Evolutionary conservation across 2,329 filamentous ascomycete species (phyloP), one percentile per base, ranked within the genome.

Genomic region (Lasiodiplodia citricola): DNA sequence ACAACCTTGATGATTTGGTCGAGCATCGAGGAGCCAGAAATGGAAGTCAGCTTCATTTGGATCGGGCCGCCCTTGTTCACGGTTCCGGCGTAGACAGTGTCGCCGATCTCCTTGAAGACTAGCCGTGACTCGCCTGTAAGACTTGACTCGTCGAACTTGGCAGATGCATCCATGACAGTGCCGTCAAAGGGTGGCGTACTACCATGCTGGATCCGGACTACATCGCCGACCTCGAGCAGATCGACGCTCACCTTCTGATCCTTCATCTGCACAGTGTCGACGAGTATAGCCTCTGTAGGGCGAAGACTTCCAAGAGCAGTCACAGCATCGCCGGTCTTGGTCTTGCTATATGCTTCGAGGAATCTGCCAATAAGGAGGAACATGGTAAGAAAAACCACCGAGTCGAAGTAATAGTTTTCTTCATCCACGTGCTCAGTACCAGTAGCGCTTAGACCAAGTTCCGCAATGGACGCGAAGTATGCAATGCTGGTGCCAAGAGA

Each of bases 321-420:
- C 2, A 97, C 91, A 0, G 94, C 94, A 77, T 96, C 92, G 1
- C 94, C 94, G 0, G 94, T 93, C 75, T 91, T 95, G 0, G 93
- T 91, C 80, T 97, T 97, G 84, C 92, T 97, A 82, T 96, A 96
- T 0, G 92, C 90, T 82, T 97, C 95, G 14, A 94, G 88, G 58
- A 91, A 86, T n/a, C 91, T 85, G 16, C 88, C 88, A 54, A 86
- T 83, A 1, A 97, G 88, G 25, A 97, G 86, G 77, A 97, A 97
- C 71, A 97, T 85, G 0, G 94, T 97, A 68, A 97, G 79, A 71
- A 97, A 97, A 2, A 97, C 92, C 1, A 97, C 94, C 0, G 94
- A 93, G 78, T 97, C 95, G 76, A 97, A 97, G 79, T 97, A 97
- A 21, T 79, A 78, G 75, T 81, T 77, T 3, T 72, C 73, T 74